These are phyloP conservation scores for Claviceps sp. DNA, from an alignment of 2,329 filamentous ascomycete genomes.

Conservation along the genomic window DNA sequence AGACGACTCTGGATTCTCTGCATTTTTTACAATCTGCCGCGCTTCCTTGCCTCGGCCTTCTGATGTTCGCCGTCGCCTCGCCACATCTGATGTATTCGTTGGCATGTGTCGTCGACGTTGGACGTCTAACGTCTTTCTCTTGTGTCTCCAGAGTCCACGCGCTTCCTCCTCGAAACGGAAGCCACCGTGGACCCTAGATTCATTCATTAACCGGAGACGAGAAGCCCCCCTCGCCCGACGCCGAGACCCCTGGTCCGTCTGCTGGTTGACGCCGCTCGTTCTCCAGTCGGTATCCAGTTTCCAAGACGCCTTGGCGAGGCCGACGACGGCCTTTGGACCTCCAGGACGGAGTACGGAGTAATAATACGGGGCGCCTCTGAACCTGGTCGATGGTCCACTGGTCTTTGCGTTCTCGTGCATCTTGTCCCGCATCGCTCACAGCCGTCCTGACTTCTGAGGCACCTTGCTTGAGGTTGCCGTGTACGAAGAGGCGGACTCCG, in stretches of 20 bases:
- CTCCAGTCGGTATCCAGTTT: conserved; percentile 3
- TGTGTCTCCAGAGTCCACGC: not conserved
- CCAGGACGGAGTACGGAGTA: not conserved
- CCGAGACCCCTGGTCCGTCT: conserved; percentile 3
- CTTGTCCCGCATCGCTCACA: conserved; percentile 7
- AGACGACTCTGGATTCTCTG: not conserved
- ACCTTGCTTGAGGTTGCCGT: not conserved
- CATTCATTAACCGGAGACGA: conserved; percentile 7
- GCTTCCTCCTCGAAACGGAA: conserved; percentile 8
- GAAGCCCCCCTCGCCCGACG: conserved; percentile 3
- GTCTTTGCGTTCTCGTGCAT: not conserved
- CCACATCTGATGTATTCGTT: not conserved
- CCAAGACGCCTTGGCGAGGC: not conserved
- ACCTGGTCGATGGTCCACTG: conserved; percentile 3
- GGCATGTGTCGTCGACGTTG: not conserved
- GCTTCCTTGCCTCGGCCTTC: not conserved
- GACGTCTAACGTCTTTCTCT: conserved; percentile 2
- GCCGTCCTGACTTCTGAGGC: conserved; percentile 9
- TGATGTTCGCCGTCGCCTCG: not conserved
- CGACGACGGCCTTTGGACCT: not conserved
- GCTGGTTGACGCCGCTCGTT: not conserved
- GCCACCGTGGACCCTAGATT: conserved; percentile 6
- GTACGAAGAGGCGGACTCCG: conserved; percentile 1
- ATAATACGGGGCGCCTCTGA: not conserved
- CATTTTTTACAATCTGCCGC: not conserved